Base-by-base conservation (phyloP, 805 yeast species). In the Wickerhamomyces silvicola region DNA sequence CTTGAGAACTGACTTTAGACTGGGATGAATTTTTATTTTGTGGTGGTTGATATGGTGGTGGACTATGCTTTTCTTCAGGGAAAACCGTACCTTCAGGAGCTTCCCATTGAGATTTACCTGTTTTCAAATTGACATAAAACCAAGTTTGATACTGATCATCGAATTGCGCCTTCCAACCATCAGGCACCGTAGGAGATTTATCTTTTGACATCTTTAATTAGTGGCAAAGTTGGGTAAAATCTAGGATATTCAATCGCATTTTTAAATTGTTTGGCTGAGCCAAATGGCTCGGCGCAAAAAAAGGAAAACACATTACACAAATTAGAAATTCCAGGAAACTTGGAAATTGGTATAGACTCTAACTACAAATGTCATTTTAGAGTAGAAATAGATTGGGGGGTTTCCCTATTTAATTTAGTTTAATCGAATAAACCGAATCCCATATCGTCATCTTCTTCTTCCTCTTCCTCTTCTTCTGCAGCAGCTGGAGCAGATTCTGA, bases 401-500 rank as follows among this genome's bases (percentile, higher is more conserved):
- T n/a, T n/a, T n/a, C n/a, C n/a, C n/a, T n/a, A n/a, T n/a, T n/a
- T n/a, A n/a, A n/a, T 19, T 10, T 11, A 6, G n/a, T 58, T 75
- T 90, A 90, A 77, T 87, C 98, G 79, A 90, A 90, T 68, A 90
- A 76, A 75, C 96, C 97, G 87, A 88, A 82, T 55, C 97, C 97
- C 96, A 90, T 86, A 77, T 86, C 95, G 52, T 72, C 83, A 42
- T 68, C 74, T 46, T 65, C 69, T 43, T 64, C 73, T 57, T 69
- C 83, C 49, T 74, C 92, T 52, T 72, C 87, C 51, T 69, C 85
- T 56, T 69, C 94, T 39, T 68, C 88, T 33, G 73, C 83, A 46
- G 78, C 85, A 39, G 71, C 87, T 46, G 72, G 85, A 40, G 70
- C 82, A 42, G 74, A 81, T 45, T 73, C 79, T 41, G 75, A 75